phyloP scores from a whole-genome alignment of 306 rosid species.

The Rosa persica region DNA sequence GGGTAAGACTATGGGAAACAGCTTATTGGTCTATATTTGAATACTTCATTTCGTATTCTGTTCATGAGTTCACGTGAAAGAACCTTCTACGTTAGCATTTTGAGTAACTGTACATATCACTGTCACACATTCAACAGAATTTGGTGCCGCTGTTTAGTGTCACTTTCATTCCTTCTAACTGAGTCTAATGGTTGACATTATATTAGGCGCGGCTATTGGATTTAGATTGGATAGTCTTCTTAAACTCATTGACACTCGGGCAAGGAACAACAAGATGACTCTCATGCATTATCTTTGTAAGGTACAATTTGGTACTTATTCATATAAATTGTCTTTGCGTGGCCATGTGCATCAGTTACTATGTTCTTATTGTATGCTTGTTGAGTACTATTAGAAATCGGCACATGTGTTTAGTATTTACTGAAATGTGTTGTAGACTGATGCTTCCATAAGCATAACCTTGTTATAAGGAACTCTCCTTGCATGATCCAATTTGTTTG shows the following conservation, averaged over 20 bases:
- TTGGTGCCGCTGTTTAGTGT: neutral
- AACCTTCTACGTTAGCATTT: neutral
- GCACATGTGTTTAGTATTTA: neutral
- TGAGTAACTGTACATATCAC: neutral
- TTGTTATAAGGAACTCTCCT: neutral
- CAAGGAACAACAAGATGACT: slow-evolving; percentile 80
- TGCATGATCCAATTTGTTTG: neutral
- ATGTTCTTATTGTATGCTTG: neutral
- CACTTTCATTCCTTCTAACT: neutral
- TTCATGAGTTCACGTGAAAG: neutral
- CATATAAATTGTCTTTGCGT: neutral
- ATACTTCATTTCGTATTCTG: neutral
- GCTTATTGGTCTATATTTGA: neutral
- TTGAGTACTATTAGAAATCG: neutral
- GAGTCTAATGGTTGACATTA: neutral
- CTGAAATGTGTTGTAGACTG: neutral
- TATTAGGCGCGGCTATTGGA: slow-evolving; percentile 79
- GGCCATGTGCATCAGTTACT: neutral
- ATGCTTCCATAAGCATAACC: neutral
- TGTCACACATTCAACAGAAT: neutral
- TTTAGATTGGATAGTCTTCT: slow-evolving; percentile 88
- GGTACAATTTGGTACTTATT: slow-evolving; percentile 42
- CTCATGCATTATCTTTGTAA: slow-evolving; percentile 93
- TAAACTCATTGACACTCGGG: slow-evolving; percentile 81
- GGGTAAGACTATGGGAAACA: slow-evolving; percentile 47